Evolutionary conservation across 2,329 filamentous ascomycete genomes (phyloP).

Genomic region (Alternaria alternata): DNA sequence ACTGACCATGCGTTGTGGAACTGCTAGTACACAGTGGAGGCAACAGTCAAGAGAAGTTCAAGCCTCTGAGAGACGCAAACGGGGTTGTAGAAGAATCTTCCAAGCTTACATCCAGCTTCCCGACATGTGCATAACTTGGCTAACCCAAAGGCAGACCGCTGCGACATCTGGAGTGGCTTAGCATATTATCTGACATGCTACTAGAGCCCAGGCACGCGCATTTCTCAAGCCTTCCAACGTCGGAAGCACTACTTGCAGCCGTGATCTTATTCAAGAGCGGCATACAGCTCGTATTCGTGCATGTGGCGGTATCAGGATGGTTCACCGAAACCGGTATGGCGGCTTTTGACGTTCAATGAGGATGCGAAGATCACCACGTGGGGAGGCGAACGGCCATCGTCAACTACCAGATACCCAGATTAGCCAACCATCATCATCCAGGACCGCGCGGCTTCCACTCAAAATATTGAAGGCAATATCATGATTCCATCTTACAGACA

Average conservation of each 20-base stretch:
- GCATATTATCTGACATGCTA: constrained; percentile 20
- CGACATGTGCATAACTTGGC: constrained; percentile 14
- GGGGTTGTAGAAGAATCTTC: constrained; percentile 19
- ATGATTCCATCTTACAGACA: neutral
- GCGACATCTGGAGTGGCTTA: constrained; percentile 24
- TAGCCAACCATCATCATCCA: constrained; percentile 1
- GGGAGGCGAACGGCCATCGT: constrained; percentile 24
- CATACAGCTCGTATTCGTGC: constrained; percentile 19
- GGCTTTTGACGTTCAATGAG: constrained; percentile 29
- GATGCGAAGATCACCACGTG: constrained; percentile 32
- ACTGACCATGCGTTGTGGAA: constrained; percentile 34
- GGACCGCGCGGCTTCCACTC: constrained; percentile 4
- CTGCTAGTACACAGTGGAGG: constrained; percentile 11
- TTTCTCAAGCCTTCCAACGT: constrained; percentile 11
- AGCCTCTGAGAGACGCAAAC: constrained; percentile 15
- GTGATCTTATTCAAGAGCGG: constrained; percentile 10
- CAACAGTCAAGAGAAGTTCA: constrained; percentile 26
- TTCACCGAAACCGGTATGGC: constrained; percentile 16
- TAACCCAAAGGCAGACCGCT: constrained; percentile 21
- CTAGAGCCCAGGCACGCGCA: constrained; percentile 15
- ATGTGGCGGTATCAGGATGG: constrained; percentile 19
- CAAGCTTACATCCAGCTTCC: constrained; percentile 16
- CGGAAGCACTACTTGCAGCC: constrained; percentile 10
- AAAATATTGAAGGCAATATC: neutral
- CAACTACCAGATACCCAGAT: neutral